Evolutionary conservation across 2,329 filamentous ascomycete genomes (phyloP), one percentile per base, ranked within the genome.

Genomic region (Fusarium sp.): DNA sequence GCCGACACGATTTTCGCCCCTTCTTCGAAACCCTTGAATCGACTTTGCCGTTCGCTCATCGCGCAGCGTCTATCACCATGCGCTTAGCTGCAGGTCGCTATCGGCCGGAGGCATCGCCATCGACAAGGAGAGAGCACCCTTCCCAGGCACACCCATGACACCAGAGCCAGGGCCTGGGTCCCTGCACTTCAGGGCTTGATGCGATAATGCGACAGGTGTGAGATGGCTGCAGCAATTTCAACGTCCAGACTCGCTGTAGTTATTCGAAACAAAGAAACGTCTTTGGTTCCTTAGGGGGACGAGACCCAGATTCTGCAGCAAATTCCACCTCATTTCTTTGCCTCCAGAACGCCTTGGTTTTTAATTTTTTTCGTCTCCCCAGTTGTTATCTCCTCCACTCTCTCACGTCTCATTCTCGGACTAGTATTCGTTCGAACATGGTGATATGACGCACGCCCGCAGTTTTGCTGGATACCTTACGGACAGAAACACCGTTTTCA

Each of bases 71-170:
- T 58, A 72, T 68, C 72, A 63, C 50, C 67, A 73, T 73, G 60
- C 52, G 67, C 58, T 71, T 76, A 76, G 76, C 68, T 78, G 76
- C 76, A 78, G 70, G 56, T 73, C 67, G 62, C 64, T 70, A 74
- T 74, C 72, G 72, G 72, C 72, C 62, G 57, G 66, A 77, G 68
- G 69, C 72, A 50, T 73, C 67, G 60, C 64, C 69, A 74, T 74
- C 59, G 69, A 40, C 63, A 63, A 47, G 45, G 30, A 71, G 58
- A 57, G 59, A 62, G 60, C 59, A 45, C 60, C 68, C 64, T 69
- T 65, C 25, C 33, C 65, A 74, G 72, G 71, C 45, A 74, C 72
- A 66, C 69, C 22, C 47, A n/a, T 20, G 45, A 17, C 45, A 63
- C 27, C 47, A 54, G 47, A 17, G 12, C 27, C 47, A 54, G 47